Evolutionary conservation across 441 rosid genomes (phyloP).

Genomic region (Corymbia citriodora): DNA sequence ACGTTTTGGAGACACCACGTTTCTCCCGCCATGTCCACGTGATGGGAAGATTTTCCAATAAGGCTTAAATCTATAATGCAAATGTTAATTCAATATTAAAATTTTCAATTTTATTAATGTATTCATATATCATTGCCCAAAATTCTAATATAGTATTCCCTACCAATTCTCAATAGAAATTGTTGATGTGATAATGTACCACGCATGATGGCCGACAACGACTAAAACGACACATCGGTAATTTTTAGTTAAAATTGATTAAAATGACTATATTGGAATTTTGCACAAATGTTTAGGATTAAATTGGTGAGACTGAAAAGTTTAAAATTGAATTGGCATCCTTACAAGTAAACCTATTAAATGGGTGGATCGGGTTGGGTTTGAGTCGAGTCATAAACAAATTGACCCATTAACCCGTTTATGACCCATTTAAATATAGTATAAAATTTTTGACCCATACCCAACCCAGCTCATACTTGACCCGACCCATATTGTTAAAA

Average conservation of each 20-base stretch:
- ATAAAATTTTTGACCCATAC: no score
- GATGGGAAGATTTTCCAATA: neutral
- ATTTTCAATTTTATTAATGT: neutral
- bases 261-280: fast-evolving
- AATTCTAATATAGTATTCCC: neutral
- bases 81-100: fast-evolving
- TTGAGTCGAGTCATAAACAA: no score
- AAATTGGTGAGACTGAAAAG: neutral
- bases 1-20: neutral
- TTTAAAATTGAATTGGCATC: neutral
- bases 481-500: no score
- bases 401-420: no score
- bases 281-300: neutral
- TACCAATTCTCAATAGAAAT: fast-evolving
- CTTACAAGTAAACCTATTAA: no score
- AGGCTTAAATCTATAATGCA: fast-evolving
- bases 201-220: fast-evolving
- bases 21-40: neutral
- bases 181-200: no score
- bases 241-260: neutral
- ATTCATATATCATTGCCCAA: fast-evolving
- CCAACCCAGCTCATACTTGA: no score
- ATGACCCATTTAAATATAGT: no score
- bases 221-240: neutral
- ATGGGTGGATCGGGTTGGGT: no score